A percentile compares a stretch with the other conserved stretches of the same genome.
Evolutionary conservation across 129 eudicot species (phyloP).

Genomic region (Arctium minus): DNA sequence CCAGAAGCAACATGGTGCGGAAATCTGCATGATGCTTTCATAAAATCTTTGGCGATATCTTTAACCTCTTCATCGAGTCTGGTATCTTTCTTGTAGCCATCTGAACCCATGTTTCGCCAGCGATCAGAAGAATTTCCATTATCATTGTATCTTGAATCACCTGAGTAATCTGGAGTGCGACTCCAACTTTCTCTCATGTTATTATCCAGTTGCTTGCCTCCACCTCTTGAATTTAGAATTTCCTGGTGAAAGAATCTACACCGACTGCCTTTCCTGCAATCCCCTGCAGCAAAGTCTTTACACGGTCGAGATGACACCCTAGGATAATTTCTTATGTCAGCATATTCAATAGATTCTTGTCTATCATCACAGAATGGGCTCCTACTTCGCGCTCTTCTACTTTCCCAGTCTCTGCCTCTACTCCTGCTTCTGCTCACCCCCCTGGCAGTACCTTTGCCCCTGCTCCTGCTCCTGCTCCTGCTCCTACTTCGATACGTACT

Average conservation of each 20-base stretch:
- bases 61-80: no score
- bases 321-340: slow-evolving; percentile 36
- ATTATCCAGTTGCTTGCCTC: background rate
- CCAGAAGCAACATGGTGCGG: no score
- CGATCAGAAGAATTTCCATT: background rate
- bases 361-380: slow-evolving; percentile 42
- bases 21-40: no score
- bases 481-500: slow-evolving; percentile 7
- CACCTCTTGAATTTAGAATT: slow-evolving; percentile 13
- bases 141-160: slow-evolving; percentile 29
- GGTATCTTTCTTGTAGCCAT: no score
- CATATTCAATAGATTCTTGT: slow-evolving; percentile 38
- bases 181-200: slow-evolving; percentile 18
- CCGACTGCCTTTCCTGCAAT: no score
- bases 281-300: no score
- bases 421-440: slow-evolving; percentile 47
- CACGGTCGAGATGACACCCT: slow-evolving; percentile 26
- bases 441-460: slow-evolving; percentile 23
- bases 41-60: no score
- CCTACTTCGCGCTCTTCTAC: slow-evolving; percentile 38
- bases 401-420: slow-evolving; percentile 38
- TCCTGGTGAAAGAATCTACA: no score
- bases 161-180: slow-evolving; percentile 14
- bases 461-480: slow-evolving; percentile 19
- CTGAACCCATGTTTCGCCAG: no score